These are phyloP conservation scores for Dendrobium huoshanense DNA, from an alignment of 106 monocot species.

Conservation along the genomic window DNA sequence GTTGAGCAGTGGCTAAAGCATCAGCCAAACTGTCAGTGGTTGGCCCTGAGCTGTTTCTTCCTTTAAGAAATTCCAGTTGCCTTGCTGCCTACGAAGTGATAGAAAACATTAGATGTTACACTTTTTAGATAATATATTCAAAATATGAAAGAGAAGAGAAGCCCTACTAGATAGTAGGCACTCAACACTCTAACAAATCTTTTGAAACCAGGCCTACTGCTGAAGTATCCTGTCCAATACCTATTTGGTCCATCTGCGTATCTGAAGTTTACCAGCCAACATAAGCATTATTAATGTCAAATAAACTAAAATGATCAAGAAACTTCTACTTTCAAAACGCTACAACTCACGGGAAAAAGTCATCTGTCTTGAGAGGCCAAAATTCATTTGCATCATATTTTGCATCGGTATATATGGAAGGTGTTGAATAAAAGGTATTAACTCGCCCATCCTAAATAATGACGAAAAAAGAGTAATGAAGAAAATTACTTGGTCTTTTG, in stretches of 20 bases:
- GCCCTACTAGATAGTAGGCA: constrained; percentile 73
- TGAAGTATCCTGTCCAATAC: constrained; percentile 98
- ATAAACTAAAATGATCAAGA: background rate
- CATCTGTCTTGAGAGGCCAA: constrained; percentile 90
- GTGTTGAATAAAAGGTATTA: constrained; percentile 96
- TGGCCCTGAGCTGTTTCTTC: constrained; percentile 39
- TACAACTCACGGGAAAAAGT: constrained; percentile 88
- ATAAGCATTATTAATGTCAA: too few species aligned
- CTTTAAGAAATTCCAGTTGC: constrained; percentile 87
- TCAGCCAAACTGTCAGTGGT: constrained; percentile 73
- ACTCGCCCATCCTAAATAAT: constrained; percentile 89
- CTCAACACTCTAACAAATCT: constrained; percentile 87
- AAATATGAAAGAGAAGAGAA: constrained; percentile 4
- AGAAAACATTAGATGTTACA: background rate
- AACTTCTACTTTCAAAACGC: background rate
- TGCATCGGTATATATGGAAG: constrained; percentile 95
- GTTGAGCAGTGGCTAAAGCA: constrained; percentile 91
- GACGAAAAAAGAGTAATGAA: background rate
- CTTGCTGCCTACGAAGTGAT: constrained; percentile 48
- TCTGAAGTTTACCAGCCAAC: constrained; percentile 22
- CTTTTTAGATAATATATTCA: constrained; percentile 8
- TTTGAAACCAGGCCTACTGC: constrained; percentile 87
- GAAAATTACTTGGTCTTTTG: too few species aligned
- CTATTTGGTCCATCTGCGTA: constrained; percentile 86
- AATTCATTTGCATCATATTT: constrained; percentile 73